Evolutionary conservation across 768 basidiomycete species (phyloP).

Genomic region (Mycena crocata): DNA sequence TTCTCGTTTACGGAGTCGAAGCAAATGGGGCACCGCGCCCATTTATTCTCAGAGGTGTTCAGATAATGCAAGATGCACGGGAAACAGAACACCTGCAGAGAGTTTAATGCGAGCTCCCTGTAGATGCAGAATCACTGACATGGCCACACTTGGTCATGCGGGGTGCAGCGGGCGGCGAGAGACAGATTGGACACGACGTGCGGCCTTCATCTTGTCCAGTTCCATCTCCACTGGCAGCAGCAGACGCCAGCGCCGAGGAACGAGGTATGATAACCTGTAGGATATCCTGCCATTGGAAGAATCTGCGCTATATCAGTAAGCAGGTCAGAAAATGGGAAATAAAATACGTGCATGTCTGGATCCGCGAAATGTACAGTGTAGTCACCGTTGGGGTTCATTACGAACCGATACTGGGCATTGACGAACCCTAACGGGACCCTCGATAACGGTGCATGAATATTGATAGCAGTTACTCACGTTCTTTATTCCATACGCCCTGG

Average conservation of each 20-base stretch:
- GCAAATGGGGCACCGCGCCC: slow-evolving; percentile 96
- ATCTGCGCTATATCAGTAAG: slow-evolving; percentile 58
- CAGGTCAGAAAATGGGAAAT: slow-evolving; percentile 28
- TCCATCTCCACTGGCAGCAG: slow-evolving; percentile 59
- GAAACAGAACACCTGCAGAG: slow-evolving; percentile 87
- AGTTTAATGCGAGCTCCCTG: slow-evolving; percentile 27
- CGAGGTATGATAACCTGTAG: slow-evolving; percentile 94
- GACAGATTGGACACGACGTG: slow-evolving; percentile 93
- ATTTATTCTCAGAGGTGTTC: slow-evolving; percentile 86
- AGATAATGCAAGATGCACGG: slow-evolving; percentile 95
- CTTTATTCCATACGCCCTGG: slow-evolving; percentile 87
- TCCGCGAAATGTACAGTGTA: slow-evolving; percentile 98
- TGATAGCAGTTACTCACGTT: slow-evolving; percentile 70
- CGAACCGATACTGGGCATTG: slow-evolving; percentile 95
- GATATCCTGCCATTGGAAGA: slow-evolving; percentile 96
- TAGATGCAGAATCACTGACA: slow-evolving; percentile 63
- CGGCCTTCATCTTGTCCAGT: slow-evolving; percentile 65
- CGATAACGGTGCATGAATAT: slow-evolving; percentile 30
- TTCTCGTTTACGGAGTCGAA: slow-evolving; percentile 91
- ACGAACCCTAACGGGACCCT: slow-evolving; percentile 78
- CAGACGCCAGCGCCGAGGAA: slow-evolving; percentile 77
- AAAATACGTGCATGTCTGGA: slow-evolving; percentile 86
- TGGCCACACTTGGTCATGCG: slow-evolving; percentile 98
- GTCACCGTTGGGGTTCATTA: slow-evolving; percentile 91
- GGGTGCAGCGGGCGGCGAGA: slow-evolving; percentile 89